phyloP scores from a whole-genome alignment of 2,329 filamentous ascomycete species.

The Exophiala viscosa region DNA sequence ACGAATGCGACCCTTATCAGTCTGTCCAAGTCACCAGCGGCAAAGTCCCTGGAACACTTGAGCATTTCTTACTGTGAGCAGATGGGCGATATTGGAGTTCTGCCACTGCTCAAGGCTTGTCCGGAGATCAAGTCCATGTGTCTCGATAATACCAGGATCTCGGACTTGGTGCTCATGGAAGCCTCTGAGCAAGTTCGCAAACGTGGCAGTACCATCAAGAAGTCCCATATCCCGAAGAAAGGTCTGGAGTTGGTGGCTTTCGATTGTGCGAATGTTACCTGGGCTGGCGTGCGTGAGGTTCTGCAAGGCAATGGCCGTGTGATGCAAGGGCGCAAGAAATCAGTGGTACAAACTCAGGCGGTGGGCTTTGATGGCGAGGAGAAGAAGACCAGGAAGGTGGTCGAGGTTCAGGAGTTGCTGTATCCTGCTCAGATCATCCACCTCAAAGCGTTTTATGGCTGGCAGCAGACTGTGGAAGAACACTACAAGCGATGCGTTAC shows the following conservation, averaged over 20 bases:
- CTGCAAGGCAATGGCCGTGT: constrained; percentile 79
- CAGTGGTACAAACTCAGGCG: constrained; percentile 16
- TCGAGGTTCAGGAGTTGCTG: constrained; percentile 37
- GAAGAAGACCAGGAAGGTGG: constrained; percentile 20
- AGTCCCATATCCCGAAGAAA: constrained; percentile 47
- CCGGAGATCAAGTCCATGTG: constrained; percentile 66
- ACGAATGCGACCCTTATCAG: constrained; percentile 72
- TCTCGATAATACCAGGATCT: constrained; percentile 90
- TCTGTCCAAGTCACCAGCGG: constrained; percentile 73
- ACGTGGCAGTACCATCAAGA: constrained; percentile 53
- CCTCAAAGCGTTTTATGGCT: constrained; percentile 91
- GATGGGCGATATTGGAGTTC: constrained; percentile 76
- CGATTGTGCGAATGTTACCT: constrained; percentile 88
- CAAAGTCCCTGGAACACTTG: constrained; percentile 68
- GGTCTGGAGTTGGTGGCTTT: constrained; percentile 78
- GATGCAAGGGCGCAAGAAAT: constrained; percentile 32
- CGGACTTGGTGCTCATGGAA: constrained; percentile 79
- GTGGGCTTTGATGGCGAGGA: constrained; percentile 15
- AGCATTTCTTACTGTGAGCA: constrained; percentile 88
- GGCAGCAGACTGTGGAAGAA: constrained; percentile 91
- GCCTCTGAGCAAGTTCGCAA: constrained; percentile 73
- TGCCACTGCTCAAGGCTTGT: constrained; percentile 76
- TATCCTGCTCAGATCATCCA: constrained; percentile 77
- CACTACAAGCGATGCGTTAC: constrained; percentile 80
- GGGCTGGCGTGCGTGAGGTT: constrained; percentile 85